Percentiles rank a stretch among this genome's conserved stretches.
Conservation (phyloP, 2,329 filamentous ascomycete species). For the Exophiala sp. region DNA sequence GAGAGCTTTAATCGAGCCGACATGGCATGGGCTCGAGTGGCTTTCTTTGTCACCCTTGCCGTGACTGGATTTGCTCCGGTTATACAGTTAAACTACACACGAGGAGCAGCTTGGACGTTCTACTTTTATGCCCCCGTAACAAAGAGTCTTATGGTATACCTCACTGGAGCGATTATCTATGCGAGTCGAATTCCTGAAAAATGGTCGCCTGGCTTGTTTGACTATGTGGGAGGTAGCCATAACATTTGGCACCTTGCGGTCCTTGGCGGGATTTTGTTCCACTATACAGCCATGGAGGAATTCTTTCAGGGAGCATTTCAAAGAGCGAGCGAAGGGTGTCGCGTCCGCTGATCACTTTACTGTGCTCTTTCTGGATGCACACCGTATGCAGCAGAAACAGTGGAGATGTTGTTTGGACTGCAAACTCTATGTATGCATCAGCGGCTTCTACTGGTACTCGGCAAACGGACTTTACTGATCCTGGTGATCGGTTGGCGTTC, state of each 20-base stretch:
- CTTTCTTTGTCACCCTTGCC: conserved; percentile 82
- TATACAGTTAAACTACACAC: conserved; percentile 70
- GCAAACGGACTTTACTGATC: too few species aligned
- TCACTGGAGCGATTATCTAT: conserved; percentile 78
- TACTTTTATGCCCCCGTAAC: conserved; percentile 84
- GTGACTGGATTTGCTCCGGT: conserved; percentile 85
- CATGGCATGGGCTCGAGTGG: conserved; percentile 87
- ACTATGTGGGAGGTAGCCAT: conserved; percentile 91
- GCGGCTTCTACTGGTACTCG: too few species aligned
- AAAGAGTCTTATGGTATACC: conserved; percentile 82
- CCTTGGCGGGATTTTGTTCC: conserved; percentile 90
- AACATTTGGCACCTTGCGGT: conserved; percentile 98
- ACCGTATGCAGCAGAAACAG: too few species aligned
- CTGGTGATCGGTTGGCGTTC: too few species aligned
- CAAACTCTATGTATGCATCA: too few species aligned
- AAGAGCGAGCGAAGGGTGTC: conserved; percentile 47
- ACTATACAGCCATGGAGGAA: conserved; percentile 92
- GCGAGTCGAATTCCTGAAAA: conserved; percentile 88
- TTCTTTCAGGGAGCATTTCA: conserved; percentile 78
- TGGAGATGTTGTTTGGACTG: too few species aligned
- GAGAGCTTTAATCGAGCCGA: conserved; percentile 87
- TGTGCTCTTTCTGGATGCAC: too few species aligned
- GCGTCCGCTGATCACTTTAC: too few species aligned
- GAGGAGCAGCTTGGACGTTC: conserved; percentile 72
- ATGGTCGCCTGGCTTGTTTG: conserved; percentile 87